Evolutionary conservation across 1,284 basidiomycete species (phyloP), one percentile per base, ranked within the genome.

Genomic region (Athelia psychrophila): DNA sequence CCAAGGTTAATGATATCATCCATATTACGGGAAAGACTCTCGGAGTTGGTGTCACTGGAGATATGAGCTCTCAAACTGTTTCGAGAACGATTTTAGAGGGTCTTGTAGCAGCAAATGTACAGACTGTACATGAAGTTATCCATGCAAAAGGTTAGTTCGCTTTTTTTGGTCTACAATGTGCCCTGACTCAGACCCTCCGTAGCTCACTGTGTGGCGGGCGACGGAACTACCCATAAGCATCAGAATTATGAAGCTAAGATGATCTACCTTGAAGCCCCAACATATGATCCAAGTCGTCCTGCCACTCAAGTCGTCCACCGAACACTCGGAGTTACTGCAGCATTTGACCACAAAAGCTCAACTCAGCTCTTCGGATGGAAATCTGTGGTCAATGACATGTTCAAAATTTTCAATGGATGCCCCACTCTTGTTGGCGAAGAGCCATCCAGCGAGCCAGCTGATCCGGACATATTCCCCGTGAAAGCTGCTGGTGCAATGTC

Each of bases 151-250:
- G 59, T 56, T 46, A 50, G 18, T 35, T 18, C 33, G 24, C 40
- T 33, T 24, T 20, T n/a, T 47, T 16, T 46, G 19, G 24, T 6
- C 35, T n/a, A 23, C 6, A 19, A 23, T 6, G 24, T 23, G 22
- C 25, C 23, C 24, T 46, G n/a, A 46, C 24, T 23, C 9, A 42
- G 36, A 23, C 10, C n/a, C 16, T 19, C n/a, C n/a, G n/a, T n/a
- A 42, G 60, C 48, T 2, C 15, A 56, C 3, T 56, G 58, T 5
- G 25, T 56, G 22, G 63, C 62, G 46, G 54, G 59, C 32, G 62
- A 66, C 48, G 58, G 62, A 4, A 64, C 62, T 5, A 57, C 57
- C 4, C 61, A 62, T 36, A 54, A 51, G 23, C 49, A 61, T 47
- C 48, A 57, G 24, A 57, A 60, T 10, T 60, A 58, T 47, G 56